phyloP scores from a whole-genome alignment of 805 yeast species.

The Debaryomyces maramus region DNA sequence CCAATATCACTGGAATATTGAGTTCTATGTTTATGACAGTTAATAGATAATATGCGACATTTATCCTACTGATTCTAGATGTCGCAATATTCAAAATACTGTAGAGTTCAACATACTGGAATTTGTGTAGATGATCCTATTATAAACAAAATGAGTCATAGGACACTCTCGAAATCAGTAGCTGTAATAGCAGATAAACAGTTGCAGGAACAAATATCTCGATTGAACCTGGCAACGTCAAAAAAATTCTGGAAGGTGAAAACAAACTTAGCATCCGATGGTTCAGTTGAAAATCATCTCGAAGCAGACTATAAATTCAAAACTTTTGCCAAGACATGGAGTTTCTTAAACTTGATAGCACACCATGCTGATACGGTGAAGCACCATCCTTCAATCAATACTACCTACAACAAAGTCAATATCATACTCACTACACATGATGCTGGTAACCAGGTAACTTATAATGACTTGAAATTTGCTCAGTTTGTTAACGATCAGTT shows the following conservation, averaged over 20 bases:
- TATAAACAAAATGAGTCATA: neutral
- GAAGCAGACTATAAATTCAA: conserved; percentile 42
- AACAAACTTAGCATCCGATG: neutral
- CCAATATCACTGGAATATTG: too few relatives aligned
- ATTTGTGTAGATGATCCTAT: too few relatives aligned
- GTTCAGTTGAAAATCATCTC: conserved; percentile 15
- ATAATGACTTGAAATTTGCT: conserved; percentile 61
- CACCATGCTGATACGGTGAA: conserved; percentile 55
- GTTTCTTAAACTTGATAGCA: conserved; percentile 59
- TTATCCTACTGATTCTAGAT: too few relatives aligned
- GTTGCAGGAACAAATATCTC: conserved; percentile 5
- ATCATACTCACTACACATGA: conserved; percentile 68
- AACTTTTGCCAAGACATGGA: conserved; percentile 65
- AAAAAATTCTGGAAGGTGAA: conserved; percentile 5
- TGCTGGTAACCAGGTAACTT: conserved; percentile 47
- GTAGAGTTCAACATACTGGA: too few relatives aligned
- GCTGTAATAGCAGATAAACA: neutral
- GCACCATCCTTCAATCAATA: conserved; percentile 72
- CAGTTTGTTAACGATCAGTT: conserved; percentile 15
- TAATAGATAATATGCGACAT: too few relatives aligned
- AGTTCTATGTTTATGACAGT: too few relatives aligned
- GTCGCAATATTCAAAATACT: too few relatives aligned
- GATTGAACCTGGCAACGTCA: conserved; percentile 2
- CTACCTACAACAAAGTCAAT: conserved; percentile 59
- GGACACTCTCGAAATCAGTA: neutral